phyloP scores from a whole-genome alignment of 2,329 filamentous ascomycete genomes.

The Venturia carpophila region DNA sequence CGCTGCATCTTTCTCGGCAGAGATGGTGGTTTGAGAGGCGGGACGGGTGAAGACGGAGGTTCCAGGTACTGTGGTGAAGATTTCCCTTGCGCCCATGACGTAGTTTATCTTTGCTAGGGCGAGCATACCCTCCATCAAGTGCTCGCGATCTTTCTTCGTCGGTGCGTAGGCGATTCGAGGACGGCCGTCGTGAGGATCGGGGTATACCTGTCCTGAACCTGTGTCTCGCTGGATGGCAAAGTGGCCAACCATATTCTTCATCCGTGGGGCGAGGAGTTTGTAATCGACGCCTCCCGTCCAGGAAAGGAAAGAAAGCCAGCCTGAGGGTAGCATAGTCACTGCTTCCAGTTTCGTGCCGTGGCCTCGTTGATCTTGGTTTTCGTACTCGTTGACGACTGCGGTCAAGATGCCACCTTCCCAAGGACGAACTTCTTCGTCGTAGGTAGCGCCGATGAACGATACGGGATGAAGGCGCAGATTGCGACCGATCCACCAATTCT shows the following conservation, averaged over 20 bases:
- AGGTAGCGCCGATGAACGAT: slow-evolving; percentile 49
- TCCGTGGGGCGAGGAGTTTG: slow-evolving; percentile 62
- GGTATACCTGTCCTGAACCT: slow-evolving; percentile 61
- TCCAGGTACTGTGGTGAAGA: slow-evolving; percentile 57
- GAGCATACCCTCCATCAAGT: slow-evolving; percentile 64
- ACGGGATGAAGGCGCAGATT: slow-evolving; percentile 79
- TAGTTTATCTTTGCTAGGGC: slow-evolving; percentile 70
- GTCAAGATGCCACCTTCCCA: slow-evolving; percentile 72
- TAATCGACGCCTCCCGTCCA: slow-evolving; percentile 63
- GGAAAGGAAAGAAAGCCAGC: slow-evolving; percentile 54
- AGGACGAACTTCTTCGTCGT: slow-evolving; percentile 56
- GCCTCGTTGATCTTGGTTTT: slow-evolving; percentile 70
- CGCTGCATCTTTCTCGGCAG: slow-evolving; percentile 23
- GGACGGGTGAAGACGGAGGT: slow-evolving; percentile 56
- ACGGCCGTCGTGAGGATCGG: slow-evolving; percentile 59
- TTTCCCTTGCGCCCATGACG: slow-evolving; percentile 71
- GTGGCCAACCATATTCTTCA: slow-evolving; percentile 61
- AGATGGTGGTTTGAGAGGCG: slow-evolving; percentile 22
- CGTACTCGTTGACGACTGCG: slow-evolving; percentile 65
- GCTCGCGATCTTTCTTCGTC: slow-evolving; percentile 62
- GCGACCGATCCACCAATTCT: slow-evolving; percentile 71
- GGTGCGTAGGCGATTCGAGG: slow-evolving; percentile 62
- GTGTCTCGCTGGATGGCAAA: slow-evolving; percentile 70
- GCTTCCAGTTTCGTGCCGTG: slow-evolving; percentile 79
- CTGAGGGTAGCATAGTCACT: slow-evolving; percentile 63